phyloP scores from a whole-genome alignment of 2,329 filamentous ascomycete species.

The Beauveria pseudobassiana region DNA sequence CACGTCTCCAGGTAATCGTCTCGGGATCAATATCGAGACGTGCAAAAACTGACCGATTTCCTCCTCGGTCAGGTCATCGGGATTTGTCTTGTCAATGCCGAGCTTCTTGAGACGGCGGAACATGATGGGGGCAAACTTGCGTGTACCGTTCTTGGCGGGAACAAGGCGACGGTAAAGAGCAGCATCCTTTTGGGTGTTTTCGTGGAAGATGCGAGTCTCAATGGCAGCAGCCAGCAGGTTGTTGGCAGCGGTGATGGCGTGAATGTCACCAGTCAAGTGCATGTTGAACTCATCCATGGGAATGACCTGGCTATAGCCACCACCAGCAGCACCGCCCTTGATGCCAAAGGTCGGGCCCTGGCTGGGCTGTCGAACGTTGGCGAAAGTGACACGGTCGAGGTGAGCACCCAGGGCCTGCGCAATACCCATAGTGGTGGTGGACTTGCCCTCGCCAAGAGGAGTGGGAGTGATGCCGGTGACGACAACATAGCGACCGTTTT shows the following conservation, averaged over 20 bases:
- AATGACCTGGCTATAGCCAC: slow-evolving; percentile 97
- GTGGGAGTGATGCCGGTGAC: slow-evolving; percentile 96
- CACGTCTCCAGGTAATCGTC: slow-evolving; percentile 94
- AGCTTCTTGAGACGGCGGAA: slow-evolving; percentile 90
- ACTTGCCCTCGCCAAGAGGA: slow-evolving; percentile 94
- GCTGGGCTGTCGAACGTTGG: slow-evolving; percentile 93
- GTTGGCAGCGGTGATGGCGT: slow-evolving; percentile 94
- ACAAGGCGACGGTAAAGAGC: slow-evolving; percentile 83
- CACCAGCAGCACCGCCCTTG: slow-evolving; percentile 94
- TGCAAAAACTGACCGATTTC: slow-evolving; percentile 84
- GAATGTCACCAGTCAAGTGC: slow-evolving; percentile 94
- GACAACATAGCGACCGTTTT: slow-evolving; percentile 83
- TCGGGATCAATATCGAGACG: slow-evolving; percentile 92
- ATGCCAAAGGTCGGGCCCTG: slow-evolving; percentile 98
- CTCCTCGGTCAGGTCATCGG: slow-evolving; percentile 81
- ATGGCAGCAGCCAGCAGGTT: slow-evolving; percentile 94
- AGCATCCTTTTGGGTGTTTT: slow-evolving; percentile 87
- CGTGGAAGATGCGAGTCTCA: slow-evolving; percentile 97
- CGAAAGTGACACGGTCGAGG: slow-evolving; percentile 79
- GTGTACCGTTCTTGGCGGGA: slow-evolving; percentile 81
- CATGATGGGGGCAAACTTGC: slow-evolving; percentile 83
- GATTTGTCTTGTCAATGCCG: slow-evolving; percentile 91
- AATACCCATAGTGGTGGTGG: slow-evolving; percentile 92
- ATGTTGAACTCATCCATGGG: slow-evolving; percentile 99
- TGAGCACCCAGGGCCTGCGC: slow-evolving; percentile 89